Base-by-base conservation (phyloP, 202 grass and related monocot species). In the Elaeis oleifera region DNA sequence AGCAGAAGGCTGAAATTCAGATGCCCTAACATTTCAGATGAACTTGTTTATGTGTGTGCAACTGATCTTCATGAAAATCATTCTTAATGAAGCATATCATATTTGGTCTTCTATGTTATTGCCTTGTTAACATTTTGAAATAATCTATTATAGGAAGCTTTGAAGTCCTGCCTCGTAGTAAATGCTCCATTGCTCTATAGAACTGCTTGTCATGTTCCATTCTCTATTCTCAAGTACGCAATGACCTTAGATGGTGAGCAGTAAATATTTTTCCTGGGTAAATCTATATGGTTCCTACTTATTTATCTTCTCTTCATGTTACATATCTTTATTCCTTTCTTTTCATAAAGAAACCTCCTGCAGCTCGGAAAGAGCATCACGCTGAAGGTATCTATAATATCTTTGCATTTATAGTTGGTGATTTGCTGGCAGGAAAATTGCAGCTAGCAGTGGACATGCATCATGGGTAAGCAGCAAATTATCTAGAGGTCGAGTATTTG, bases 131-230 rank as follows among this genome's bases (percentile, higher is more conserved):
- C 59, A 23, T 50, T 13, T 71, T 69, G 63, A 27, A 50, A 61
- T 52, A 71, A n/a, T 75, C 53, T 58, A 74, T 21, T 82, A 71
- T 74, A 97, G 92, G 88, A 86, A 73, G 84, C 87, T 65, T 59
- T 91, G 56, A 82, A 74, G 65, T 86, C 87, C 54, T 91, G 92
- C 82, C 82, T 97, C 39, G 72, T 44, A 23, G 92, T 97, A 61
- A 97, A 97, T 84, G 92, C 92, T 49, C 92, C 92, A 52, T 77
- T 97, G 76, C 84, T 97, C 58, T 97, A 89, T 68, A 83, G 88
- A 91, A 77, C 84, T 28, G 79, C 92, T 51, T 91, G 81, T 75
- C 68, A 4, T 66, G 87, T 97, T 53, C 92, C 88, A 70, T 97
- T 83, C 65, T 97, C 88, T 14, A 74, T 89, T 72, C 69, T 97